Evolutionary conservation across 129 eudicot species (phyloP).

Genomic region (Arctium lappa): DNA sequence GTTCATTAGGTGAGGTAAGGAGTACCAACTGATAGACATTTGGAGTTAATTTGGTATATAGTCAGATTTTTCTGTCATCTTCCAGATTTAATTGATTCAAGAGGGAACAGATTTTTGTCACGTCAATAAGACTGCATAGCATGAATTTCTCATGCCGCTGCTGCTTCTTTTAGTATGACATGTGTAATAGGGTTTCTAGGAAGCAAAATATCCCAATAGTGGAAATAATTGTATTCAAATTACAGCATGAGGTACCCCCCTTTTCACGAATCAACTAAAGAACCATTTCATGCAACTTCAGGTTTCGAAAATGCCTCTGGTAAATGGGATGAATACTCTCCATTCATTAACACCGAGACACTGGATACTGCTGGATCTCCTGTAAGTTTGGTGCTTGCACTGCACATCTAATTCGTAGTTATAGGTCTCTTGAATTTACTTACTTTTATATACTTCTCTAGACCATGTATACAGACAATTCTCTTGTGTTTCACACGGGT

Average conservation of each 20-base stretch:
- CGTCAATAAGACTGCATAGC: too few species aligned
- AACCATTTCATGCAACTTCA: slow-evolving; percentile 8
- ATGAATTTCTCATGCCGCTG: background rate
- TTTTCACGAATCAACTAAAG: background rate
- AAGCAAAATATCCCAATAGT: background rate
- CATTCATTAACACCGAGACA: slow-evolving; percentile 15
- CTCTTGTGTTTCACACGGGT: slow-evolving; percentile 32
- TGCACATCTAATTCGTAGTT: background rate
- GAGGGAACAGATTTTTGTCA: too few species aligned
- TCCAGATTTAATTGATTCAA: too few species aligned
- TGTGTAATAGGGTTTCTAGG: background rate
- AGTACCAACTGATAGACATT: too few species aligned
- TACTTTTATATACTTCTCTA: background rate
- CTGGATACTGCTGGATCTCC: slow-evolving; percentile 24
- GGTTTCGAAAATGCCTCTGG: slow-evolving; percentile 29
- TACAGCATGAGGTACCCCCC: background rate
- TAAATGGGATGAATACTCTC: slow-evolving; percentile 31
- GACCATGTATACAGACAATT: slow-evolving; percentile 35
- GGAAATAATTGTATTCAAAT: background rate
- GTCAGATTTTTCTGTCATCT: too few species aligned
- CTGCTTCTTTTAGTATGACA: background rate
- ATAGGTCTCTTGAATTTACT: background rate
- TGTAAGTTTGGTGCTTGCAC: slow-evolving; percentile 19
- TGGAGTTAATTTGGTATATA: too few species aligned
- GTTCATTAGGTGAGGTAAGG: too few species aligned